phyloP scores from a whole-genome alignment of 306 rosid species.

The Castanea mollissima region DNA sequence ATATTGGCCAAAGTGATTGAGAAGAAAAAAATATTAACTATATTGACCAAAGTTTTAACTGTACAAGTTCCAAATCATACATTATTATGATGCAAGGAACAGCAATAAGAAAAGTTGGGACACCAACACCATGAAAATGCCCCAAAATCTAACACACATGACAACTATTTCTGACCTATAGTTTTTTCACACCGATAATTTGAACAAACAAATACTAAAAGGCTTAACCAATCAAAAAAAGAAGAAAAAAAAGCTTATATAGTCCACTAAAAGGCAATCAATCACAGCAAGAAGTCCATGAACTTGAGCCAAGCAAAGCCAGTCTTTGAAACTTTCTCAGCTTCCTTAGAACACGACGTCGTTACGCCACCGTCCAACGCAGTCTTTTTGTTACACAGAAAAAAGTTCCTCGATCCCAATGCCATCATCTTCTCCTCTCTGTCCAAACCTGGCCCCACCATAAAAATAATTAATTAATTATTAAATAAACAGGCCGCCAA shows the following conservation, averaged over 20 bases:
- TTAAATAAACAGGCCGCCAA: neutral
- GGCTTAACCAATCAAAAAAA: too few species aligned
- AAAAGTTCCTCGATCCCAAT: conserved; percentile 81
- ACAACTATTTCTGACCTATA: neutral
- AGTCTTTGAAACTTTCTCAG: conserved; percentile 25
- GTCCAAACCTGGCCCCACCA: conserved; percentile 51
- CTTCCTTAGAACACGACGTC: conserved; percentile 55
- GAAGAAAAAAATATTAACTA: too few species aligned
- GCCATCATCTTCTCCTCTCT: conserved; percentile 52
- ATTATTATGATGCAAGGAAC: too few species aligned
- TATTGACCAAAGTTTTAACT: too few species aligned
- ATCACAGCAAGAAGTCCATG: conserved; percentile 54
- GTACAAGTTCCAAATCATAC: too few species aligned
- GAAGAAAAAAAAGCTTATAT: too few species aligned
- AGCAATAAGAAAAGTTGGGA: too few species aligned
- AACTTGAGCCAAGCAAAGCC: conserved; percentile 64
- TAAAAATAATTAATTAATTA: neutral
- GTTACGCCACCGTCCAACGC: conserved; percentile 15
- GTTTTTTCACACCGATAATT: neutral
- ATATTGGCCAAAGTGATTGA: too few species aligned
- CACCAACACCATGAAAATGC: too few species aligned
- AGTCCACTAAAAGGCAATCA: too few species aligned
- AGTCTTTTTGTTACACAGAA: conserved; percentile 45
- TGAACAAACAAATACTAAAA: neutral
- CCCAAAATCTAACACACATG: too few species aligned